phyloP scores from a whole-genome alignment of 1,284 basidiomycete genomes.

The Ustilago cynodontis region DNA sequence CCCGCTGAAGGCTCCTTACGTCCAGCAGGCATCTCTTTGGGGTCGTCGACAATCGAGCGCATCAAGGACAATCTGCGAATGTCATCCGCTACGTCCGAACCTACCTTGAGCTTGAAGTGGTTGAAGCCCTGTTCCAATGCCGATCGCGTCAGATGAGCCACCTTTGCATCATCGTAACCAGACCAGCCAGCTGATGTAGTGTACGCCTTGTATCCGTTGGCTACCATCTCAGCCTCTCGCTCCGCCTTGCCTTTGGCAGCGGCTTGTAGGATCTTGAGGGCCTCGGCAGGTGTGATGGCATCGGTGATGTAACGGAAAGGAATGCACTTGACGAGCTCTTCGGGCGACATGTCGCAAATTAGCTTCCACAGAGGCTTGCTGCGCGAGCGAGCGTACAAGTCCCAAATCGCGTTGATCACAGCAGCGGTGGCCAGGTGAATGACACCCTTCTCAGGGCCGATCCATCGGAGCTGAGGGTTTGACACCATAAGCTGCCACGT shows the following conservation, averaged over 20 bases:
- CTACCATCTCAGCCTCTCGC: constrained; percentile 50
- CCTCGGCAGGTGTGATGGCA: constrained; percentile 89
- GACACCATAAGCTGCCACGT: constrained; percentile 55
- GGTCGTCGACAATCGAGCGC: constrained; percentile 86
- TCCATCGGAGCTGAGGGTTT: constrained; percentile 58
- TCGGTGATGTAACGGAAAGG: constrained; percentile 90
- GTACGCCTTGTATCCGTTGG: constrained; percentile 86
- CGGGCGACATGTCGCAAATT: constrained; percentile 84
- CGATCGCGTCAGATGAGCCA: constrained; percentile 85
- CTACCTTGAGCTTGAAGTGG: constrained; percentile 83
- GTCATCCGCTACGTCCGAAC: constrained; percentile 83
- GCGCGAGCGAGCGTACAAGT: constrained; percentile 82
- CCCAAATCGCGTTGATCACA: constrained; percentile 77
- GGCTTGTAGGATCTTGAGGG: constrained; percentile 82
- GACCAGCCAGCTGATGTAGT: constrained; percentile 85
- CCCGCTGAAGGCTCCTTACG: constrained; percentile 30
- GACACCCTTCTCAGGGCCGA: constrained; percentile 86
- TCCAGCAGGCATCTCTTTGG: constrained; percentile 52
- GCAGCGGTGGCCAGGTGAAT: constrained; percentile 85
- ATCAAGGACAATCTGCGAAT: constrained; percentile 87
- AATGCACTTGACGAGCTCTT: constrained; percentile 83
- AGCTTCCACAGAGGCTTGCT: constrained; percentile 88
- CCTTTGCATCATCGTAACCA: constrained; percentile 88
- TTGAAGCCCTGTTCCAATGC: constrained; percentile 79
- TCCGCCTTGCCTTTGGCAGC: constrained; percentile 82